Conservation (phyloP, 192 early-diverging fungal species). For the Coemansia sp. region DNA sequence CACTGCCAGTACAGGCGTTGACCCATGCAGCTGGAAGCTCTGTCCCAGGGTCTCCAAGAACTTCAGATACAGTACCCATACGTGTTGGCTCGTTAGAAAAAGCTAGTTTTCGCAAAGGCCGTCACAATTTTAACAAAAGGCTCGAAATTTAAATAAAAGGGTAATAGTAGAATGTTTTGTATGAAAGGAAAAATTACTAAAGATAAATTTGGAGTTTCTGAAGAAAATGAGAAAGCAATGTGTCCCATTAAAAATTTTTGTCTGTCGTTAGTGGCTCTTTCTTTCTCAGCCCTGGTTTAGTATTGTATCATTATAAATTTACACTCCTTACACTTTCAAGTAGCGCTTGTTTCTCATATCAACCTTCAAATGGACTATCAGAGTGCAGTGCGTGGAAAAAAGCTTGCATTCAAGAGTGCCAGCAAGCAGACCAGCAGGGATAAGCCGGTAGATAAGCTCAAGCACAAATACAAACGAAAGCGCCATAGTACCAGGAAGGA, state of each 20-base stretch:
- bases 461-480: slow-evolving; percentile 13
- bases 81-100: neutral
- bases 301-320: too few species aligned
- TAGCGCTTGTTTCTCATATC: too few species aligned
- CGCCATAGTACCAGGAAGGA: neutral
- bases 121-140: too few species aligned
- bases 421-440: slow-evolving; percentile 2
- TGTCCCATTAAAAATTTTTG: too few species aligned
- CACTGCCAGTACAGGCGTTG: slow-evolving; percentile 29
- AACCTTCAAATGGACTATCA: slow-evolving; percentile 28
- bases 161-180: too few species aligned
- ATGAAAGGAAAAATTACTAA: too few species aligned
- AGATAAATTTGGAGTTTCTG: too few species aligned
- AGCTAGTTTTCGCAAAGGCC: neutral
- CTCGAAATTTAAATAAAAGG: too few species aligned
- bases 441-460: slow-evolving; percentile 3
- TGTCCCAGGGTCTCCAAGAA: slow-evolving; percentile 12
- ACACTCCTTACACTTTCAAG: too few species aligned
- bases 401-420: slow-evolving; percentile 36
- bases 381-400: slow-evolving; percentile 14
- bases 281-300: too few species aligned
- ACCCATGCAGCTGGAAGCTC: slow-evolving; percentile 32
- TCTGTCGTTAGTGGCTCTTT: too few species aligned
- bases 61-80: slow-evolving; percentile 39
- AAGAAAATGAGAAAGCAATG: too few species aligned